Base-by-base conservation (phyloP, 176 grass and related monocot species). In the Aechmea fasciata region DNA sequence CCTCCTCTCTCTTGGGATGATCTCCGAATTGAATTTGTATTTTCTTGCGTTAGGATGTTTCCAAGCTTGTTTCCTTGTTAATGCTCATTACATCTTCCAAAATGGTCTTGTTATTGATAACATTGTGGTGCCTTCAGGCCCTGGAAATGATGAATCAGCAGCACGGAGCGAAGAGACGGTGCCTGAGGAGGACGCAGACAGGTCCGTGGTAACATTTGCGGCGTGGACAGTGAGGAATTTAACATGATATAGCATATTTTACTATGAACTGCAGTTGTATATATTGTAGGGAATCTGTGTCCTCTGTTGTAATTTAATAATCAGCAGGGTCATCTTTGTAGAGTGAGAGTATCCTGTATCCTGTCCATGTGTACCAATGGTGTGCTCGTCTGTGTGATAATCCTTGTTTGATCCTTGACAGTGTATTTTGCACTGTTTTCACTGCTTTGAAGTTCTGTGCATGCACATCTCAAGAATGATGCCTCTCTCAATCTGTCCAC, bases 141-240 rank as follows among this genome's bases (percentile, higher is more conserved):
- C 48, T 71, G 29, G 80, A 88, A 63, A 69, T 72, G 48, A 12
- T 81, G 9, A 85, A 88, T 83, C 82, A 77, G 33, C 81, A 85
- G 8, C 51, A 64, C 29, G 74, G 74, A 52, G 77, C 74, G 41
- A 96, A 91, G 76, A 78, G 77, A 7, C 25, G 73, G 17, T 86
- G 91, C 80, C 77, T 96, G 82, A 75, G 85, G 82, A 91, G 91
- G 84, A 96, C 91, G 74, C 50, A 88, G 65, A 91, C 87, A 47
- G 87, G 84, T 13, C 87, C 91, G 1, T 90, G 91, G 91, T 95
- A 77, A 87, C 66, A 59, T n/a, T 47, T 81, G 78, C 10, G n/a
- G 65, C 41, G 13, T 49, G 13, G 15, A 23, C 41, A 72, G 53
- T 15, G 23, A 57, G 61, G 62, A 53, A 28, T 57, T 48, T 57